Base-by-base conservation (phyloP, 164 flowering plant species). In the Berberis vulgaris region DNA sequence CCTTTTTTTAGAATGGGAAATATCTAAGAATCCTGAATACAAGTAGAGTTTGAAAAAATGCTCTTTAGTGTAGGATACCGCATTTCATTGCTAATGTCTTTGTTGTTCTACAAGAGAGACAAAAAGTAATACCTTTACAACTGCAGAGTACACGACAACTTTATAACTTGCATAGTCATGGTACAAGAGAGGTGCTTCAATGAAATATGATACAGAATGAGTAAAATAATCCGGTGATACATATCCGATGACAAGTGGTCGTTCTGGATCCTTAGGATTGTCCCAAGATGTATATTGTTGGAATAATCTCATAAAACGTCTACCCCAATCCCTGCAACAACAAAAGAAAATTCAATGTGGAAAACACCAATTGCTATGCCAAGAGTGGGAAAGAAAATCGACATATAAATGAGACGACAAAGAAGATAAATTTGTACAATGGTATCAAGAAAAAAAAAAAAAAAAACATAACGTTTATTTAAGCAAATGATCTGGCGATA, bases 161-260 rank as follows among this genome's bases (percentile, higher is more conserved):
- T 85, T 85, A 83, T 81, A 95, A n/a, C 83, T 86, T 69, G 76
- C 64, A 71, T 86, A 84, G 65, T 95, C 87, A 75, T 95, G 99
- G 80, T 83, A 76, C 40, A 72, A 60, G 49, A 95, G 90, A 8
- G 99, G 99, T 10, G 97, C 99, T 77, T 95, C 99, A 71, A 95
- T 79, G 71, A 95, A 95, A 73, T 95, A 95, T 60, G 99, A 95
- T 64, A 95, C 99, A 59, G 99, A 95, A 76, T 95, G 99, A 63
- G 99, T 95, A 80, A 95, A 95, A 75, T 86, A 95, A 79, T 95
- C 99, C 5, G 99, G 99, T 60, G 99, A 95, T 42, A 91, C 87
- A 72, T 95, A 95, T 83, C 97, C 99, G 75, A 95, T 76, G 69
- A 89, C 83, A 77, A 95, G 84, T 8, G 92, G 87, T 41, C 99